These are phyloP conservation scores for Jaltomata sinuosa DNA, from an alignment of 257 asterid species.

Conservation along the genomic window DNA sequence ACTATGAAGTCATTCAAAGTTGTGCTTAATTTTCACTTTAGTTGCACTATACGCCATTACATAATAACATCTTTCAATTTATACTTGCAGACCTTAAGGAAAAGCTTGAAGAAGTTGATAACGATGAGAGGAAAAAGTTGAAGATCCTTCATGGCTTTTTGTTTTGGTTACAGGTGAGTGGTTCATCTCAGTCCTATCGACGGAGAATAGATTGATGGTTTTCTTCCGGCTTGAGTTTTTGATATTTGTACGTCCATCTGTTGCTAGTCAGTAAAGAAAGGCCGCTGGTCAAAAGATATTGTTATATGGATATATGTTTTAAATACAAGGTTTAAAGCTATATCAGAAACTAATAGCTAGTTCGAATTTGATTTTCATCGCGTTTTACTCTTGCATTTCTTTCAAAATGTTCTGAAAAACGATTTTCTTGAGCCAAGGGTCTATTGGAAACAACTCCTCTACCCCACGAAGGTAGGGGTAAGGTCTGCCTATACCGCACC, in stretches of 20 bases:
- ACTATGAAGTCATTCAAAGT: background rate
- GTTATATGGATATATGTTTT: background rate
- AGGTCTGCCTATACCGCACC: background rate
- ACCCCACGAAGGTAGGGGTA: background rate
- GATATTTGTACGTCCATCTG: background rate
- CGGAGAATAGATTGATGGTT: background rate
- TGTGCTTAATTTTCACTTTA: background rate
- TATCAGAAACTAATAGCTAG: background rate
- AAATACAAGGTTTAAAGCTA: background rate
- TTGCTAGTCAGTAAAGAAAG: background rate
- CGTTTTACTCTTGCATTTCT: too few relatives aligned
- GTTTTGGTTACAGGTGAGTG: slow-evolving; percentile 23
- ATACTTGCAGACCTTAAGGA: slow-evolving; percentile 6
- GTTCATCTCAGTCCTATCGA: background rate
- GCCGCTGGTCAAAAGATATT: background rate
- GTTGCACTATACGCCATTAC: background rate
- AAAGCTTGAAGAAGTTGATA: slow-evolving; percentile 1
- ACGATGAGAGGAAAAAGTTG: slow-evolving; percentile 7
- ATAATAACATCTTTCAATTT: background rate
- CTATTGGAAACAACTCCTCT: background rate
- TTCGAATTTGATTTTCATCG: background rate
- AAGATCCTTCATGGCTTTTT: slow-evolving; percentile 24
- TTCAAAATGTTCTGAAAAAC: background rate
- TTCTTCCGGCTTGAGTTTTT: background rate
- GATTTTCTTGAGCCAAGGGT: background rate